These are phyloP conservation scores for Trichoderma asperelloides DNA, from an alignment of 495 filamentous ascomycete genomes.

Conservation along the genomic window DNA sequence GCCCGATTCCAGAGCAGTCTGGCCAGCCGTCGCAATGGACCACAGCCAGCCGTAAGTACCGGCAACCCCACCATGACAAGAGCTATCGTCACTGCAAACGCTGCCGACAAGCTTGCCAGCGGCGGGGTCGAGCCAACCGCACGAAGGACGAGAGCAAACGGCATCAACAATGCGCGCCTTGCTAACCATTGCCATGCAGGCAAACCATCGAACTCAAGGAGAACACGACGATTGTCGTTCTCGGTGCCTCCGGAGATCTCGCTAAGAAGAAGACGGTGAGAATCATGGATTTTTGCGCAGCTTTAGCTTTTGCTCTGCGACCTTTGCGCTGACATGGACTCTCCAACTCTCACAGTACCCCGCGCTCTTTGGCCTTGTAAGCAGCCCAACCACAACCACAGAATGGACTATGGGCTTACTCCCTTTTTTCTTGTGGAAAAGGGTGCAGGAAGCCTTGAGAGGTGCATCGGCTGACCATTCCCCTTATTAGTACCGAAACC, in stretches of 20 bases:
- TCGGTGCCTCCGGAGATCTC: slow-evolving; percentile 94
- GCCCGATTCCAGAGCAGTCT: neutral
- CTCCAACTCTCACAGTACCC: slow-evolving; percentile 57
- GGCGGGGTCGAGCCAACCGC: slow-evolving; percentile 1
- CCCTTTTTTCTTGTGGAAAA: neutral
- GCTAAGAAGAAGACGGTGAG: slow-evolving; percentile 99
- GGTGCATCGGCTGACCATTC: slow-evolving; percentile 12
- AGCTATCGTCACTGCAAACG: slow-evolving; percentile 4
- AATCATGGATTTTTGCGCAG: slow-evolving; percentile 7
- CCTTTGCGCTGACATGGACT: slow-evolving; percentile 23
- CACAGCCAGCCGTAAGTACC: slow-evolving; percentile 2
- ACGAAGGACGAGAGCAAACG: neutral
- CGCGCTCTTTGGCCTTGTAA: slow-evolving; percentile 94
- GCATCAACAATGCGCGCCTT: neutral
- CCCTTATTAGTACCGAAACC: slow-evolving; percentile 76
- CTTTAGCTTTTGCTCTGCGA: slow-evolving; percentile 10
- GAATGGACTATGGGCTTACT: neutral
- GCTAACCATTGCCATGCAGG: slow-evolving; percentile 12
- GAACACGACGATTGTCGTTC: slow-evolving; percentile 94
- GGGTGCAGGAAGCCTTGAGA: neutral
- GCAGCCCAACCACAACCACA: slow-evolving; percentile 28
- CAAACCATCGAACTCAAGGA: slow-evolving; percentile 83
- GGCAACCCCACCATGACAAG: slow-evolving; percentile 7
- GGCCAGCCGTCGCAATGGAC: slow-evolving; percentile 1
- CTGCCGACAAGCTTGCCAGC: neutral